These are phyloP conservation scores for Neurospora africana DNA, from an alignment of 495 filamentous ascomycete species.

Conservation along the genomic window DNA sequence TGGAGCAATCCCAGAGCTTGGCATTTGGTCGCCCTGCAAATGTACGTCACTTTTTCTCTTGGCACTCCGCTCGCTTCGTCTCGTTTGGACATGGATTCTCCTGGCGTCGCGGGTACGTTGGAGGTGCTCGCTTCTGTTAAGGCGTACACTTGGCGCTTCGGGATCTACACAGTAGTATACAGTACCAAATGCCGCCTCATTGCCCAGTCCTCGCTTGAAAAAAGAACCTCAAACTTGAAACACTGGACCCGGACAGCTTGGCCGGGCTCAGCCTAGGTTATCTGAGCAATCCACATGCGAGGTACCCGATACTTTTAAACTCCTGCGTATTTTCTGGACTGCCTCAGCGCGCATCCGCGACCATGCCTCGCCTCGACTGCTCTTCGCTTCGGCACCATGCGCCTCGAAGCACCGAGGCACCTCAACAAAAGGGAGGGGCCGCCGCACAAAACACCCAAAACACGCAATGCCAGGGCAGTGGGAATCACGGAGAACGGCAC, in stretches of 20 bases:
- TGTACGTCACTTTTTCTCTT: background rate
- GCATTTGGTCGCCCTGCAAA: background rate
- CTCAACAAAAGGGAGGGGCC: background rate
- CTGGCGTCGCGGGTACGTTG: background rate
- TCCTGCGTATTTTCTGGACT: background rate
- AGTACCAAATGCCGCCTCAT: background rate
- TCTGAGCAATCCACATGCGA: background rate
- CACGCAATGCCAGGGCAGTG: background rate
- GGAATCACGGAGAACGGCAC: background rate
- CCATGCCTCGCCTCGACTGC: background rate
- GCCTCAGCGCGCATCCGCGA: background rate
- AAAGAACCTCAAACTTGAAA: background rate
- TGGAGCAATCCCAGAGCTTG: background rate
- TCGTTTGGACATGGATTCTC: background rate
- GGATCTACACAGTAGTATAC: too few relatives aligned
- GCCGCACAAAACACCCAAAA: too few relatives aligned
- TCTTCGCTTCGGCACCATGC: background rate
- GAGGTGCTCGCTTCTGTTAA: background rate
- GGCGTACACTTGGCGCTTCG: background rate
- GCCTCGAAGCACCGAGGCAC: background rate
- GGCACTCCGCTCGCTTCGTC: background rate
- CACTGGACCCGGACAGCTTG: background rate
- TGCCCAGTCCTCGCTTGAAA: background rate
- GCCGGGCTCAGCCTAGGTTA: background rate
- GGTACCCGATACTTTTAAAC: background rate